A percentile compares a stretch with the other conserved stretches of the same genome.
These are phyloP conservation scores for Alliaria petiolata DNA, from an alignment of 345 rosid species.

Conservation along the genomic window DNA sequence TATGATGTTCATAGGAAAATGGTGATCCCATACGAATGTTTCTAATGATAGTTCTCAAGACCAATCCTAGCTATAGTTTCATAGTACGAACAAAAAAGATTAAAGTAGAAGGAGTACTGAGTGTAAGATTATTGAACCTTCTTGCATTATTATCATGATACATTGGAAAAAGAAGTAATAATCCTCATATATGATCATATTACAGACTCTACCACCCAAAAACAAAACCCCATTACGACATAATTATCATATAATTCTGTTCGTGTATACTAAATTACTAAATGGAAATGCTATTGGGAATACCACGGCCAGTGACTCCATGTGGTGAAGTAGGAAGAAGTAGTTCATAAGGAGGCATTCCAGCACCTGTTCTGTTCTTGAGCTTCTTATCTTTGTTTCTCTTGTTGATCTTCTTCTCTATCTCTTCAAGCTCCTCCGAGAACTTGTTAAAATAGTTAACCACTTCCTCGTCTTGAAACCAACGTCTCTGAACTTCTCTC, in stretches of 20 bases:
- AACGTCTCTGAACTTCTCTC: conserved; percentile 49
- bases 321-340: conserved; percentile 74
- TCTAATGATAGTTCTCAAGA: not conserved
- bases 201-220: not conserved
- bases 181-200: conserved; percentile 1
- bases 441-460: conserved; percentile 46
- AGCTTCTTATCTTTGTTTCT: conserved; percentile 60
- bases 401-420: conserved; percentile 52
- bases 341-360: conserved; percentile 86
- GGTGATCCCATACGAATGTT: not conserved
- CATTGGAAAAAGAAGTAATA: not conserved
- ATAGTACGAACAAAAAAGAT: not conserved
- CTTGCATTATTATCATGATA: not conserved
- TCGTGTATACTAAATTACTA: conserved; percentile 25
- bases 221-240: not conserved
- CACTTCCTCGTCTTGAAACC: conserved; percentile 67
- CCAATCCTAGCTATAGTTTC: not conserved
- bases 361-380: conserved; percentile 82
- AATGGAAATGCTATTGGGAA: conserved; percentile 91
- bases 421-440: conserved; percentile 54
- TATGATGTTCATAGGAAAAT: not conserved
- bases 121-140: not conserved
- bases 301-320: conserved; percentile 92
- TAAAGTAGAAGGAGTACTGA: too few species aligned
- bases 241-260: not conserved